A percentile compares a stretch with the other conserved stretches of the same genome.
Evolutionary conservation across 805 yeast genomes (phyloP).

Genomic region (Lachancea sp.): DNA sequence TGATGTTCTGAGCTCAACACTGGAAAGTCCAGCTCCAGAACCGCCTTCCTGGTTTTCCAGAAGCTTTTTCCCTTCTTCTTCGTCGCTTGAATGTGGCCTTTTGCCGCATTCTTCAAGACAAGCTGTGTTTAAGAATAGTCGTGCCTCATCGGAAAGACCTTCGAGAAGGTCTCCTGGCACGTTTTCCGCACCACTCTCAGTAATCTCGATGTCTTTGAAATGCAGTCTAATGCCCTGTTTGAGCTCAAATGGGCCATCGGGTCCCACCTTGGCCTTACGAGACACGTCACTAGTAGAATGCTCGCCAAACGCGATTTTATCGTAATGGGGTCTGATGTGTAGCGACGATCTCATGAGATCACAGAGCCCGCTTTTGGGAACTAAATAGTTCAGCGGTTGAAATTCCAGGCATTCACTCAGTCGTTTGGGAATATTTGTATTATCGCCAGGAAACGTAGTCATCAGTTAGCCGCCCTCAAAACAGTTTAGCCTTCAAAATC

Average conservation of each 20-base stretch:
- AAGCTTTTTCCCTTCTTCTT: not conserved
- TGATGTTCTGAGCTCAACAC: not conserved
- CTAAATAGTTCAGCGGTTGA: conserved; percentile 24
- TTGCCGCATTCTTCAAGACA: not conserved
- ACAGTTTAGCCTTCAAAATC: not conserved
- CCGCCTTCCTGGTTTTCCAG: not conserved
- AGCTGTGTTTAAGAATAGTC: not conserved
- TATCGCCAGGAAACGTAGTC: conserved; percentile 28
- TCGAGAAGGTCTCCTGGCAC: conserved; percentile 9
- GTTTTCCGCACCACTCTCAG: not conserved
- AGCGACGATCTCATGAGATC: conserved; percentile 10
- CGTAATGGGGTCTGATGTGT: not conserved
- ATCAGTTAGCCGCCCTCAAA: conserved; percentile 25
- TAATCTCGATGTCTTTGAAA: not conserved
- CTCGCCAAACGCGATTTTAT: not conserved
- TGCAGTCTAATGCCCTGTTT: not conserved
- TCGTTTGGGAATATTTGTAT: conserved; percentile 22
- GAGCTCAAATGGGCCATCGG: not conserved
- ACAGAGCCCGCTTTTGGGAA: conserved; percentile 26
- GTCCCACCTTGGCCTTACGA: not conserved
- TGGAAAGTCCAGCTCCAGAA: not conserved
- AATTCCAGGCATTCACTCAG: conserved; percentile 21
- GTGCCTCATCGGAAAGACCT: conserved; percentile 16
- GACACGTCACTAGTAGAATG: not conserved
- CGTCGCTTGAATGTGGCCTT: not conserved